A percentile compares a stretch with the other conserved stretches of the same genome.
Evolutionary conservation across 2,329 filamentous ascomycete species (phyloP).

Genomic region (Beauveria pseudobassiana): DNA sequence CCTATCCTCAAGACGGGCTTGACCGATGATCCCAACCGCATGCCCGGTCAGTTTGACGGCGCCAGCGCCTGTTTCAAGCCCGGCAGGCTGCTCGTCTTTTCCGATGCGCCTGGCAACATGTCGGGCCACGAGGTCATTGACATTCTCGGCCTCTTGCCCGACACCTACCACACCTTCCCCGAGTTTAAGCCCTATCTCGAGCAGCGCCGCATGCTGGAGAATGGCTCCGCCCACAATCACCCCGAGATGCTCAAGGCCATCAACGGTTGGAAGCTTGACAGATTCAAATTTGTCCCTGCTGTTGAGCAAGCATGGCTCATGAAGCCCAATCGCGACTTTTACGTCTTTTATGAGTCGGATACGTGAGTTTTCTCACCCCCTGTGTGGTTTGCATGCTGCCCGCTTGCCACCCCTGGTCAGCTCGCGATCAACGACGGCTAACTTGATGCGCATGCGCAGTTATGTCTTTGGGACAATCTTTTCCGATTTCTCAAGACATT

Average conservation of each 20-base stretch:
- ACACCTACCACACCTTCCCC: constrained; percentile 25
- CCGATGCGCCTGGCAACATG: constrained; percentile 40
- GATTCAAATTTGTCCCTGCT: constrained; percentile 51
- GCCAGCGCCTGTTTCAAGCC: constrained; percentile 25
- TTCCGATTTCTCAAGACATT: constrained; percentile 13
- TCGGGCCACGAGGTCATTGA: constrained; percentile 36
- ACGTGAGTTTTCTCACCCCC: constrained; percentile 36
- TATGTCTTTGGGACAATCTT: constrained; percentile 15
- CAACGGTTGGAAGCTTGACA: constrained; percentile 45
- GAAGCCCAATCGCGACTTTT: constrained; percentile 43
- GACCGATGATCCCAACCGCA: constrained; percentile 31
- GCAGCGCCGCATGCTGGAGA: constrained; percentile 28
- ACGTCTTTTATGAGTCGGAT: constrained; percentile 49
- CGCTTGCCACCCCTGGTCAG: not conserved
- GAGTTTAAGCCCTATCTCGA: constrained; percentile 33
- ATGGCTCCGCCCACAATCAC: constrained; percentile 25
- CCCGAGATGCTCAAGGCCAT: constrained; percentile 24
- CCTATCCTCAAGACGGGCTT: constrained; percentile 41
- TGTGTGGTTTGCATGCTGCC: constrained; percentile 11
- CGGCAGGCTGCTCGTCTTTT: constrained; percentile 37
- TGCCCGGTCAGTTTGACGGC: constrained; percentile 19
- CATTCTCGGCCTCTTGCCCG: constrained; percentile 38
- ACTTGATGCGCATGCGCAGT: not conserved
- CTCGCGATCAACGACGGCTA: not conserved
- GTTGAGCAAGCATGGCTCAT: constrained; percentile 40